A percentile compares a stretch with the other conserved stretches of the same genome.
These are phyloP conservation scores for Rubus parviflorus DNA, from an alignment of 306 rosid genomes.

Conservation along the genomic window DNA sequence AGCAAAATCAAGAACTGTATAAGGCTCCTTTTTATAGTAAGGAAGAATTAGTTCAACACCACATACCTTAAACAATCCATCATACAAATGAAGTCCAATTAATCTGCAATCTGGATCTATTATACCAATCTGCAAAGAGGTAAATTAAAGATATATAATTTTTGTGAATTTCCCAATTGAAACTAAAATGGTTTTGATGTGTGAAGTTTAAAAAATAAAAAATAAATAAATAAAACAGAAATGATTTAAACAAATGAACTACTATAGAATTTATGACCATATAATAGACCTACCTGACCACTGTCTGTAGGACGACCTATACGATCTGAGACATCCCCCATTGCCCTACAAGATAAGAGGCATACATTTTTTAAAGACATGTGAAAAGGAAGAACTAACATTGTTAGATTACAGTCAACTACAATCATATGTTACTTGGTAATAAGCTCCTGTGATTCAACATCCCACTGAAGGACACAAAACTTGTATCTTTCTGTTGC, in stretches of 20 bases:
- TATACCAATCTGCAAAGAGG: conserved; percentile 80
- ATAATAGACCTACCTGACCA: conserved; percentile 69
- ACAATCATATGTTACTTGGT: conserved; percentile 34
- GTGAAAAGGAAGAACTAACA: neutral
- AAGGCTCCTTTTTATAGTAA: neutral
- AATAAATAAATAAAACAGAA: neutral
- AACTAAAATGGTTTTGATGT: conserved; percentile 13
- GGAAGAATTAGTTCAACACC: neutral
- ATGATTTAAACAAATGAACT: conserved; percentile 16
- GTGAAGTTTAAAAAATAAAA: conserved; percentile 5
- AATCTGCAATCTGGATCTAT: conserved; percentile 97
- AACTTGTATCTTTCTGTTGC: conserved; percentile 98
- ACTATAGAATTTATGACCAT: neutral
- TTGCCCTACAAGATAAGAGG: conserved; percentile 53
- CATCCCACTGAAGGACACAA: conserved; percentile 98
- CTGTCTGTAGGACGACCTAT: conserved; percentile 97
- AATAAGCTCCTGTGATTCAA: conserved; percentile 76
- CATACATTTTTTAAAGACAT: conserved; percentile 15
- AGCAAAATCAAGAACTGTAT: neutral
- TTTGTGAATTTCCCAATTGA: neutral
- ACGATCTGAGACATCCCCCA: conserved; percentile 99
- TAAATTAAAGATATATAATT: conserved; percentile 8
- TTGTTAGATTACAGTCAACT: neutral
- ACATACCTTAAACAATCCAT: conserved; percentile 88
- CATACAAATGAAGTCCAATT: conserved; percentile 96